phyloP scores from a whole-genome alignment of 148 eudicot genomes.

The Silene conica region DNA sequence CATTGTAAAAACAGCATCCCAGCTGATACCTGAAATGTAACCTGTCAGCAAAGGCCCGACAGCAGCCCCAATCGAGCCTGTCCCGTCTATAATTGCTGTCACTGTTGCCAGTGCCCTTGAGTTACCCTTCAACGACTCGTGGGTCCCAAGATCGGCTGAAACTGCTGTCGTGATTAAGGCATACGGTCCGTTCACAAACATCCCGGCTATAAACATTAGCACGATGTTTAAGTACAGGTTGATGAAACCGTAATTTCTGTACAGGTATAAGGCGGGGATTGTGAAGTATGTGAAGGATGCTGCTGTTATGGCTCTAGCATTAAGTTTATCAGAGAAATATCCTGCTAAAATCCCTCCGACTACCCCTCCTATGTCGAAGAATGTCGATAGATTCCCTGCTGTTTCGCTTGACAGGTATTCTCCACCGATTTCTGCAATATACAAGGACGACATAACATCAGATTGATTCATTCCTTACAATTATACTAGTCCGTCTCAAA shows the following conservation, averaged over 20 bases:
- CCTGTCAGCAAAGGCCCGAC: conserved; percentile 86
- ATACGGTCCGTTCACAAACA: conserved; percentile 92
- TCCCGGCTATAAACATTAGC: conserved; percentile 69
- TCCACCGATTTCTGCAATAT: conserved; percentile 68
- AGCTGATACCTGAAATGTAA: conserved; percentile 67
- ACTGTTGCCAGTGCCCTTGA: conserved; percentile 86
- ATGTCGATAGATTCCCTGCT: conserved; percentile 79
- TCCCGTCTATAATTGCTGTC: conserved; percentile 93
- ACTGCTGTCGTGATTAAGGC: conserved; percentile 94
- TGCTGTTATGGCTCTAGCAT: conserved; percentile 89
- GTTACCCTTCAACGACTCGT: conserved; percentile 69
- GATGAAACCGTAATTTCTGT: conserved; percentile 65
- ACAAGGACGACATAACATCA: not conserved
- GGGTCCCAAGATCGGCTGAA: conserved; percentile 92
- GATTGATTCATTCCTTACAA: not conserved
- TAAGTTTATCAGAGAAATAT: conserved; percentile 61
- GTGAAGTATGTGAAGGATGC: conserved; percentile 82
- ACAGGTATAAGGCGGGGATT: conserved; percentile 74
- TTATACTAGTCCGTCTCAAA: too few species aligned
- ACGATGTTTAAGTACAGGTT: conserved; percentile 48
- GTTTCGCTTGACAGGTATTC: conserved; percentile 69
- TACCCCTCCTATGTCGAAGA: conserved; percentile 92
- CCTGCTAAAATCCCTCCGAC: conserved; percentile 90
- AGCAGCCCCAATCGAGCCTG: conserved; percentile 96
- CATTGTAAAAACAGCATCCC: conserved; percentile 87